Percentiles rank a stretch among this genome's conserved stretches.
Evolutionary conservation across 495 filamentous ascomycete species (phyloP).

Genomic region (Penicillium cinerascens): DNA sequence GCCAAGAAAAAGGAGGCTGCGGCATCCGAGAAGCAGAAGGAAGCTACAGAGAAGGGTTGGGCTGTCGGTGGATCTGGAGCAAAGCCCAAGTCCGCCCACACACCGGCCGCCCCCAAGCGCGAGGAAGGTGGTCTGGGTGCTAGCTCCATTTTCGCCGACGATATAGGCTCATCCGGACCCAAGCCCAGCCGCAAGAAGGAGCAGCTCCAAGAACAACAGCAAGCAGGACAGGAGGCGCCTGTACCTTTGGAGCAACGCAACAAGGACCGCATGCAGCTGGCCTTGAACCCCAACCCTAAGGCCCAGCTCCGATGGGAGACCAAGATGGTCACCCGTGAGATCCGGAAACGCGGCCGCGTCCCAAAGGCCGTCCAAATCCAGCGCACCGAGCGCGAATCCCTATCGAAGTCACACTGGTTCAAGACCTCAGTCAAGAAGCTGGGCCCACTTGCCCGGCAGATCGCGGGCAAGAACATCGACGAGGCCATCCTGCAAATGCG

Average conservation of each 20-base stretch:
- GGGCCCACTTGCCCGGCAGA: conserved; percentile 75
- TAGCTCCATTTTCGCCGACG: conserved; percentile 45
- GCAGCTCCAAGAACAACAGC: conserved; percentile 9
- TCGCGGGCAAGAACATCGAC: conserved; percentile 83
- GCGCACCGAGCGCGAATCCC: conserved; percentile 67
- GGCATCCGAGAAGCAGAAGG: no score
- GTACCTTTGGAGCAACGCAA: conserved; percentile 38
- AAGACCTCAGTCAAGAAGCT: conserved; percentile 90
- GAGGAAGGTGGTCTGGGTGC: conserved; percentile 35
- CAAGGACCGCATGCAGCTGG: conserved; percentile 47
- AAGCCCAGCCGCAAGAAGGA: conserved; percentile 23
- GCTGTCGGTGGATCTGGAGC: conserved; percentile 29
- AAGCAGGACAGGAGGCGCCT: conserved; percentile 1
- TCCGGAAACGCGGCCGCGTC: conserved; percentile 65
- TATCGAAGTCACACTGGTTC: conserved; percentile 60
- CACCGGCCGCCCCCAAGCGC: conserved; percentile 27
- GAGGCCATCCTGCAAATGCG: conserved; percentile 95
- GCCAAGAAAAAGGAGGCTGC: neutral
- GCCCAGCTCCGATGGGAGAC: conserved; percentile 68
- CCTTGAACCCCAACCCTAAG: conserved; percentile 66
- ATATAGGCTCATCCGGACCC: conserved; percentile 29
- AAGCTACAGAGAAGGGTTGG: conserved; percentile 27
- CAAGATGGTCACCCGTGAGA: conserved; percentile 72
- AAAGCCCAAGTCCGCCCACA: conserved; percentile 30
- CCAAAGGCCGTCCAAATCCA: conserved; percentile 58